Base-by-base conservation (phyloP, 495 filamentous ascomycete genomes). In the Emericellopsis terricola region DNA sequence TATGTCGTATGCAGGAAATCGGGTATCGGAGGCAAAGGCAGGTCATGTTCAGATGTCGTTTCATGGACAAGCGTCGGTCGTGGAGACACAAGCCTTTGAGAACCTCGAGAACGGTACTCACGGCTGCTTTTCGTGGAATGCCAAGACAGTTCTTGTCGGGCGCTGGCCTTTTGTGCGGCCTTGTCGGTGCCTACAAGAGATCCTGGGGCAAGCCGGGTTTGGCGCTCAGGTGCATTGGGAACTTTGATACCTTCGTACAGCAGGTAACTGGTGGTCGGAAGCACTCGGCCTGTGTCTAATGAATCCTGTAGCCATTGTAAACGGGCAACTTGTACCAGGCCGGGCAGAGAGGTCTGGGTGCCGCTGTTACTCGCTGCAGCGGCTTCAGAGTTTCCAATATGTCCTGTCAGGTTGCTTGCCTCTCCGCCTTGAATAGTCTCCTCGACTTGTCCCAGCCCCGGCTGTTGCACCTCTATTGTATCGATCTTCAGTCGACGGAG, bases 261-360 rank as follows among this genome's bases (percentile, higher is more conserved):
- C 1, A 76, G 31, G 43, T 77, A 89, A 1, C 68, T 46, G 8
- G 70, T 56, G 0, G 74, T 37, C 0, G 77, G 70, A 0, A 89
- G 51, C 2, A 73, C 40, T 11, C 42, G 42, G 4, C 65, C 60
- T 1, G 59, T 48, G 24, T 57, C 49, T 9, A 84, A 36, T 8
- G 72, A 84, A 16, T 70, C 60, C 6, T 68, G 56, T 19, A 91
- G 64, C 87, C 87, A 96, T 2, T 71, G 56, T 0, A 89, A 52
- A 43, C n/a, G n/a, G n/a, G n/a, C n/a, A n/a, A n/a, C n/a, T n/a
- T n/a, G n/a, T n/a, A n/a, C n/a, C n/a, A n/a, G n/a, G n/a, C n/a
- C n/a, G n/a, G n/a, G n/a, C n/a, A n/a, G n/a, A n/a, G n/a, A n/a
- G n/a, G n/a, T n/a, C n/a, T n/a, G n/a, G n/a, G n/a, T n/a, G n/a